phyloP scores from a whole-genome alignment of 495 filamentous ascomycete genomes.

The Darksidea phi region DNA sequence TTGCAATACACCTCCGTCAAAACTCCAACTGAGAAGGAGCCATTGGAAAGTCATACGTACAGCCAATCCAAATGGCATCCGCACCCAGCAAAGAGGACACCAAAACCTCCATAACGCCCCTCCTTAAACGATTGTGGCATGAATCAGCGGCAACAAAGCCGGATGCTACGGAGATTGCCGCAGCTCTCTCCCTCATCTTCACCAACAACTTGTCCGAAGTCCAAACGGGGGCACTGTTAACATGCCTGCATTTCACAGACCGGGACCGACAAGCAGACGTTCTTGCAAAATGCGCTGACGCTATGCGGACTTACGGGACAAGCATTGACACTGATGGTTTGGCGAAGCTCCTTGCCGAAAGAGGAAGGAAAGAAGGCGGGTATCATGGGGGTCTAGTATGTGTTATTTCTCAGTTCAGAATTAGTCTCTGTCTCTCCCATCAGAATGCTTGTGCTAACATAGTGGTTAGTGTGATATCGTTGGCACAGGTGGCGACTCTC shows the following conservation, averaged over 20 bases:
- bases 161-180: slow-evolving; percentile 76
- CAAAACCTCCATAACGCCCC: slow-evolving; percentile 68
- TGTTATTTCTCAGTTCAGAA: background rate
- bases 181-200: slow-evolving; percentile 85
- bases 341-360: slow-evolving; percentile 54
- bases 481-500: slow-evolving; percentile 92
- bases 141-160: slow-evolving; percentile 54
- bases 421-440: background rate
- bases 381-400: slow-evolving; percentile 54
- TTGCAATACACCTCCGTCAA: no score
- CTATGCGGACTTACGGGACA: slow-evolving; percentile 68
- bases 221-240: slow-evolving; percentile 80
- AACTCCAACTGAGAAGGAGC: no score
- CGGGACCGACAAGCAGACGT: slow-evolving; percentile 75
- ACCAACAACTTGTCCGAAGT: slow-evolving; percentile 77
- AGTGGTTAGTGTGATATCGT: slow-evolving; percentile 82
- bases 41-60: background rate
- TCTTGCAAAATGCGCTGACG: slow-evolving; percentile 69
- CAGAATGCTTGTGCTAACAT: background rate
- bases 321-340: slow-evolving; percentile 62
- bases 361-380: slow-evolving; percentile 60
- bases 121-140: slow-evolving; percentile 77
- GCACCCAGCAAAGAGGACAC: background rate
- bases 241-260: slow-evolving; percentile 82
- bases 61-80: slow-evolving; percentile 7